Evolutionary conservation across 1,284 basidiomycete genomes (phyloP), one percentile per base, ranked within the genome.

Genomic region (Trichosporon sp.): DNA sequence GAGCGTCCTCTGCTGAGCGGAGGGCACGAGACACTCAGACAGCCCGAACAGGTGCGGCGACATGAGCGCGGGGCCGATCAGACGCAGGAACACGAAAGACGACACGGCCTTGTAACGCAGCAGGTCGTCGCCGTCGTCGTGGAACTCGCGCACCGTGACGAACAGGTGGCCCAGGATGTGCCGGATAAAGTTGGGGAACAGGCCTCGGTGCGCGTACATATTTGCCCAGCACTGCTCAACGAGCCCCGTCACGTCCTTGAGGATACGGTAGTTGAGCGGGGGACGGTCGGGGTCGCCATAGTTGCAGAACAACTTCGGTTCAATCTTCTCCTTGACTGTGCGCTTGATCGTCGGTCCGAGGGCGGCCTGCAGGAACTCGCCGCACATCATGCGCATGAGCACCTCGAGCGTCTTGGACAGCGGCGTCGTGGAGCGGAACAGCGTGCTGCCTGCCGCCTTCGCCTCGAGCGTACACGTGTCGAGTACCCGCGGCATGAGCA

Each of bases 71-170:
- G 79, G 79, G 6, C 76, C 77, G 26, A 80, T 77, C 5, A 80
- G 73, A 7, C 79, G 79, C 8, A 80, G 74, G 66, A 80, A 79
- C 26, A 80, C 73, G 66, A 80, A 79, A n/a, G 76, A 78, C 5
- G 79, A 78, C 0, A 80, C 74, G 0, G 78, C 77, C 71, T 78
- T 79, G 71, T 78, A 78, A 1, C 70, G 73, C 32, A 80, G 67
- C 19, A 69, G 67, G 38, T 68, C 69, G 46, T 31, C 26, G n/a
- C 69, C 73, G 37, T 73, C 72, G 59, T 68, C 69, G 59, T 78
- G 78, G 46, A 71, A 70, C 54, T 75, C 74, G 48, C 75, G 76
- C 38, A 79, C 78, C 37, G 69, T 70, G 16, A 64, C 38, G 68
- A 76, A 76, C 19, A 79, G 32, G 26, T 74, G 69, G n/a, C 70